Evolutionary conservation across 768 basidiomycete genomes (phyloP).

Genomic region (Favolaschia claudopus): DNA sequence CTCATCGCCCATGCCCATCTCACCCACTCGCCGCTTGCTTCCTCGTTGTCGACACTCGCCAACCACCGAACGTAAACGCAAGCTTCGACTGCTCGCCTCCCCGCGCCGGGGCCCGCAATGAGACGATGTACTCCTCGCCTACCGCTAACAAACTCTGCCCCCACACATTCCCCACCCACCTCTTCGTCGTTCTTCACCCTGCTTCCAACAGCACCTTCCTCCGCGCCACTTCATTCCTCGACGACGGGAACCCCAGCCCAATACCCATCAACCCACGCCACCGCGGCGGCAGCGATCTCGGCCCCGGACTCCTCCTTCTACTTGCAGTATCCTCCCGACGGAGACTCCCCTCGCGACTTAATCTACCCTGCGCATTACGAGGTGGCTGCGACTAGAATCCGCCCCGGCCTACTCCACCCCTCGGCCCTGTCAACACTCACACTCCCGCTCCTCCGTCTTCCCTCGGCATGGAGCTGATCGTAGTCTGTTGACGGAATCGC

Average conservation of each 20-base stretch:
- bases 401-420: no score
- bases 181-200: neutral
- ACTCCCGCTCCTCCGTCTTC: neutral
- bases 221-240: neutral
- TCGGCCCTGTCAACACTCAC: neutral
- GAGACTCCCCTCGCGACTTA: slow-evolving; percentile 7
- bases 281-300: slow-evolving; percentile 12
- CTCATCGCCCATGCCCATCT: no score
- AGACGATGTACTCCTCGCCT: no score
- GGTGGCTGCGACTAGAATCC: no score
- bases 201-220: neutral
- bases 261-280: slow-evolving; percentile 6
- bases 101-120: no score
- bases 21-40: no score
- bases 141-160: no score
- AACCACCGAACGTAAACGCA: no score
- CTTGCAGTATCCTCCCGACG: slow-evolving; percentile 9
- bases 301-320: slow-evolving; percentile 14
- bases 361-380: neutral
- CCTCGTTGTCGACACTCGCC: no score
- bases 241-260: slow-evolving; percentile 6
- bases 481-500: no score
- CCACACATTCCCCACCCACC: neutral
- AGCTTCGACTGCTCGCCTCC: no score
- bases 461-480: no score